Evolutionary conservation across 768 basidiomycete genomes (phyloP).

Genomic region (Boletellus emodensis): DNA sequence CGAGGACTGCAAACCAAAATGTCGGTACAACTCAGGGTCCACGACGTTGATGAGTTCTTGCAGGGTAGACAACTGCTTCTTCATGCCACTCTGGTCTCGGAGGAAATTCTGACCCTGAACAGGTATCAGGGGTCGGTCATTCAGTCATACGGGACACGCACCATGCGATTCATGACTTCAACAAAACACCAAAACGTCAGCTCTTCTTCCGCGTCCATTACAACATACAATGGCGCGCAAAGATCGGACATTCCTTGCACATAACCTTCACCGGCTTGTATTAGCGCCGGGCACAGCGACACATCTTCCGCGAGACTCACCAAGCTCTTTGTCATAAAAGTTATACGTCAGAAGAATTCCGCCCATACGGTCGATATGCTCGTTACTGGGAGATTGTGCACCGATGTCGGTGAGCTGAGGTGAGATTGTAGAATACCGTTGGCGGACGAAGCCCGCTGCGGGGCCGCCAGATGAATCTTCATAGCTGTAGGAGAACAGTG

Average conservation of each 20-base stretch:
- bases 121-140: conserved; percentile 3
- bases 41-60: conserved; percentile 89
- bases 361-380: conserved; percentile 86
- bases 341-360: conserved; percentile 88
- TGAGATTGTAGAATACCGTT: conserved; percentile 68
- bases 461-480: conserved; percentile 37
- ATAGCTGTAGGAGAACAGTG: conserved; percentile 64
- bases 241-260: conserved; percentile 99
- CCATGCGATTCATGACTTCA: conserved; percentile 93
- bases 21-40: conserved; percentile 94
- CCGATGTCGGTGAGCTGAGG: conserved; percentile 71
- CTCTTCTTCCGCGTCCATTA: conserved; percentile 84
- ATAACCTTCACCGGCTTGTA: conserved; percentile 56
- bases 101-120: conserved; percentile 89
- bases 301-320: conserved; percentile 40
- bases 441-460: conserved; percentile 49
- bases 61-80: conserved; percentile 81
- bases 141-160: conserved; percentile 33
- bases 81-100: conserved; percentile 97
- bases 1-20: conserved; percentile 55
- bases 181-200: conserved; percentile 97
- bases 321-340: conserved; percentile 82
- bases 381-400: conserved; percentile 84
- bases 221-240: conserved; percentile 89
- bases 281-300: conserved; percentile 11